Conservation (phyloP, 2,329 filamentous ascomycete species). For the Phialophora macrospora region DNA sequence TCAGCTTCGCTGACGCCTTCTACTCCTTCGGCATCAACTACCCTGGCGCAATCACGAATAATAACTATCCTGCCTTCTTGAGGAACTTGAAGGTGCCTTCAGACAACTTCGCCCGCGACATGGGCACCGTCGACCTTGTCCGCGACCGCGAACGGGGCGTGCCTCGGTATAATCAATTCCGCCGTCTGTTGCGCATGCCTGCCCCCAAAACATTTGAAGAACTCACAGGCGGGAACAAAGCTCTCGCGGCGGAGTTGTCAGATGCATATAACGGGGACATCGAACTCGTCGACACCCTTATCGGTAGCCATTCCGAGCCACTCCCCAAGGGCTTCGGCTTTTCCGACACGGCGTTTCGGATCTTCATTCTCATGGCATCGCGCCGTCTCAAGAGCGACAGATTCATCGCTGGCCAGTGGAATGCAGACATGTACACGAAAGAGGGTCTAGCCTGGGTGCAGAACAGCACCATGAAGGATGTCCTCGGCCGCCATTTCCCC, state of each 20-base stretch:
- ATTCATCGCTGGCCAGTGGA: conserved; percentile 29
- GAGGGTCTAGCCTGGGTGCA: conserved; percentile 51
- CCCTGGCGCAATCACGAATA: conserved; percentile 53
- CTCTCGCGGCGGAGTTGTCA: conserved; percentile 46
- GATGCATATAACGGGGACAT: conserved; percentile 50
- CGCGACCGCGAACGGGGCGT: conserved; percentile 29
- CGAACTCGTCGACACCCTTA: conserved; percentile 50
- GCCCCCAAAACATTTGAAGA: conserved; percentile 48
- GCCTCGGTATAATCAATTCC: conserved; percentile 45
- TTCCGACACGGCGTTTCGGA: conserved; percentile 54
- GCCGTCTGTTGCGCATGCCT: conserved; percentile 47
- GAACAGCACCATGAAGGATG: conserved; percentile 49
- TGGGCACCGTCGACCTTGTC: conserved; percentile 48
- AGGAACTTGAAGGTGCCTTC: conserved; percentile 48
- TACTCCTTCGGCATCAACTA: conserved; percentile 57
- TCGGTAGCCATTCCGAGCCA: conserved; percentile 52
- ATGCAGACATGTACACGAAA: conserved; percentile 25
- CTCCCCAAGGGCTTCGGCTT: conserved; percentile 55
- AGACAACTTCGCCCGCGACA: conserved; percentile 45
- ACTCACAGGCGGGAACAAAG: conserved; percentile 48
- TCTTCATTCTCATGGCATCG: conserved; percentile 39
- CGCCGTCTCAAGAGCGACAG: conserved; percentile 27
- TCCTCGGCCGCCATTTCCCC: conserved; percentile 53
- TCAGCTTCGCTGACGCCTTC: conserved; percentile 47
- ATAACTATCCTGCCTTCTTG: conserved; percentile 51